Evolutionary conservation across 2,329 filamentous ascomycete genomes (phyloP).

Genomic region (Taxawa tesnikishii): DNA sequence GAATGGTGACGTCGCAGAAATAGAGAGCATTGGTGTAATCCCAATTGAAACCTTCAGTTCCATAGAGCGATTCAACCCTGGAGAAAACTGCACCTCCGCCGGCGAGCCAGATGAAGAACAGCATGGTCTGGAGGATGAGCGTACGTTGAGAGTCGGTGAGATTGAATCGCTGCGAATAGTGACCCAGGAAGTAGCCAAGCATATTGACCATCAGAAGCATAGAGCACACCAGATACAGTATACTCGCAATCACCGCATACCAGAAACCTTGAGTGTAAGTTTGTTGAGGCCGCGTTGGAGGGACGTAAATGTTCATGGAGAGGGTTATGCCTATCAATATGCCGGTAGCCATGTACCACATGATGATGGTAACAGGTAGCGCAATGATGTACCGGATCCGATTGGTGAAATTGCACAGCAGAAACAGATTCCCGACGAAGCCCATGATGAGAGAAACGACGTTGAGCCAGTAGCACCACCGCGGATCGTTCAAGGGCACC

Average conservation of each 20-base stretch:
- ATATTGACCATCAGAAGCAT: constrained; percentile 70
- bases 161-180: constrained; percentile 67
- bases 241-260: constrained; percentile 70
- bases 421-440: constrained; percentile 64
- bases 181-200: constrained; percentile 59
- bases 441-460: constrained; percentile 65
- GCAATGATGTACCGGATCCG: constrained; percentile 70
- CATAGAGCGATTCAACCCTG: constrained; percentile 42
- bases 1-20: constrained; percentile 57
- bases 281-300: constrained; percentile 33
- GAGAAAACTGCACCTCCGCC: constrained; percentile 67
- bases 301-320: constrained; percentile 51
- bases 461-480: constrained; percentile 65
- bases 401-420: constrained; percentile 78
- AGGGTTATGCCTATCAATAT: constrained; percentile 55
- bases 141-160: constrained; percentile 74
- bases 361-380: constrained; percentile 68
- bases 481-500: constrained; percentile 52
- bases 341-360: constrained; percentile 57
- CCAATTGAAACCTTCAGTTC: constrained; percentile 38
- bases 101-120: constrained; percentile 70
- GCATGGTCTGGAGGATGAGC: constrained; percentile 80
- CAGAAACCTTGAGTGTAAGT: constrained; percentile 73
- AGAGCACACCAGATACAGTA: constrained; percentile 68
- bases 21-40: constrained; percentile 57